These are phyloP conservation scores for Cucurbitaria berberidis DNA, from an alignment of 2,329 filamentous ascomycete species.

Conservation along the genomic window DNA sequence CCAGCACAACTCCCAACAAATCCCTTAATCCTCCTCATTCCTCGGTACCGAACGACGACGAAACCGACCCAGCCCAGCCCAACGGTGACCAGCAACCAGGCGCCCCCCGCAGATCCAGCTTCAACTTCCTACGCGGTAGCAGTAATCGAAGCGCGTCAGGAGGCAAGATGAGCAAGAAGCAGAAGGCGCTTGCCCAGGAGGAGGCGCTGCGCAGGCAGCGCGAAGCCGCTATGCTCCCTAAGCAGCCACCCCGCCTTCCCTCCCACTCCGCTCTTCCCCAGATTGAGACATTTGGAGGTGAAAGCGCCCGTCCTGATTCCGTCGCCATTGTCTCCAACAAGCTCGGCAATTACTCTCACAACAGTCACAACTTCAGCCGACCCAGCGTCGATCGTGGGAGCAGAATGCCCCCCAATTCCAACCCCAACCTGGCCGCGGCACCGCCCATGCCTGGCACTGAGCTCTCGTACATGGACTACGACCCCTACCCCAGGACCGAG, in stretches of 20 bases:
- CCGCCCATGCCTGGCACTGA: slow-evolving; percentile 61
- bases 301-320: slow-evolving; percentile 67
- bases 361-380: slow-evolving; percentile 45
- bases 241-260: slow-evolving; percentile 66
- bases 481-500: slow-evolving; percentile 82
- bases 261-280: slow-evolving; percentile 54
- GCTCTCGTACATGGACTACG: slow-evolving; percentile 62
- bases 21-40: slow-evolving; percentile 17
- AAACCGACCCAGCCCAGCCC: slow-evolving; percentile 33
- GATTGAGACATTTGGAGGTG: slow-evolving; percentile 67
- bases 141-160: slow-evolving; percentile 38
- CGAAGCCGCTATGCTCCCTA: slow-evolving; percentile 62
- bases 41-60: slow-evolving; percentile 29
- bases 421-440: slow-evolving; percentile 21
- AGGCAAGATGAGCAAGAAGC: slow-evolving; percentile 62
- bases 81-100: slow-evolving; percentile 23
- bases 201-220: slow-evolving; percentile 63
- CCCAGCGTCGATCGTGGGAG: slow-evolving; percentile 42
- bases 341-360: slow-evolving; percentile 48
- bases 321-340: slow-evolving; percentile 67
- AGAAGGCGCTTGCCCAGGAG: slow-evolving; percentile 57
- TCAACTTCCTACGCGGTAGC: slow-evolving; percentile 43
- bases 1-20: slow-evolving; percentile 29
- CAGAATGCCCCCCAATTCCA: slow-evolving; percentile 44
- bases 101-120: slow-evolving; percentile 39